phyloP scores from a whole-genome alignment of 163 green algal species.

The Volvox carteri region DNA sequence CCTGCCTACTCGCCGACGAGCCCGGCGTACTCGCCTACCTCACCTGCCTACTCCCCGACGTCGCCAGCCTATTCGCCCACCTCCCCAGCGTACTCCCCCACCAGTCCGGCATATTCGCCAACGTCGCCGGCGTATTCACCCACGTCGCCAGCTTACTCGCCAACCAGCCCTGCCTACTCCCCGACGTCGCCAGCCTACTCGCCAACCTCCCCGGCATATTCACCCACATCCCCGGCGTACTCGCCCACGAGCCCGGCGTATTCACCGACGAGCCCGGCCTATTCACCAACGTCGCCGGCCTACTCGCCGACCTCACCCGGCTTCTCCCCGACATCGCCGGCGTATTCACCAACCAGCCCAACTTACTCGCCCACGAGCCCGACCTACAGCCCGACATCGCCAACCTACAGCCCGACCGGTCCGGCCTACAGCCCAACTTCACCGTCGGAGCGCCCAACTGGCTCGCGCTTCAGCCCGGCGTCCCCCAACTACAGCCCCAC shows the following conservation, averaged over 20 bases:
- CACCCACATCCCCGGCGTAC: constrained; percentile 79
- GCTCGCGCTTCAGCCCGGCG: constrained; percentile 72
- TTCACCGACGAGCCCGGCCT: constrained; percentile 70
- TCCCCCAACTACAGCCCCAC: constrained; percentile 81
- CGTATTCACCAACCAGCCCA: constrained; percentile 71
- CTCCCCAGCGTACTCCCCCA: constrained; percentile 74
- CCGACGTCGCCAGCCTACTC: constrained; percentile 79
- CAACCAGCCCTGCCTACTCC: constrained; percentile 77
- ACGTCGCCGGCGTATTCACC: constrained; percentile 81
- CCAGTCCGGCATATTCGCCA: constrained; percentile 79
- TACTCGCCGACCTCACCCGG: constrained; percentile 73
- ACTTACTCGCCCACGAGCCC: constrained; percentile 70
- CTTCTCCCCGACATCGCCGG: constrained; percentile 73
- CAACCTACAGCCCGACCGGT: constrained; percentile 70
- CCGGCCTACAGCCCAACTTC: constrained; percentile 78
- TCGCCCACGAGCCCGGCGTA: constrained; percentile 82
- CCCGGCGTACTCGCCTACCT: constrained; percentile 77
- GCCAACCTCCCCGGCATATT: constrained; percentile 77
- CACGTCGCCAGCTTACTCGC: neutral
- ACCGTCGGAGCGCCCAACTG: constrained; percentile 80
- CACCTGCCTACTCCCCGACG: constrained; percentile 81
- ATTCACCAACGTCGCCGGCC: constrained; percentile 68
- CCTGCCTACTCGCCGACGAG: constrained; percentile 70
- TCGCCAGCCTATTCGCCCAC: constrained; percentile 84
- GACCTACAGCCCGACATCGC: constrained; percentile 78